Evolutionary conservation across 208 protist genomes (phyloP).

Genomic region (Wallacemonas sp.): DNA sequence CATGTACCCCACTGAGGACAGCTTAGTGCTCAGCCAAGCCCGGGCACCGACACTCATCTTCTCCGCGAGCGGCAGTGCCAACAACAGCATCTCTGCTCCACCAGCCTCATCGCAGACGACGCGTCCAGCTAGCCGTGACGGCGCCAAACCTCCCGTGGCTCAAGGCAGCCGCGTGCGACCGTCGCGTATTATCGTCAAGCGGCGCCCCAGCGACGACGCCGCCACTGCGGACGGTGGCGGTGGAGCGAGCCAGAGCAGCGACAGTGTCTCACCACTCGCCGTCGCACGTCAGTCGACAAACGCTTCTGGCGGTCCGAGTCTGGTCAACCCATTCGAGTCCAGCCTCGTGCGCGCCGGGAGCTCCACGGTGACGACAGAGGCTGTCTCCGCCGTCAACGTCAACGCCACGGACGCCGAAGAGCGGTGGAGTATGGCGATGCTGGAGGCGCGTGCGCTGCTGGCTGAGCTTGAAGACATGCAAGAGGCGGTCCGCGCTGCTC

Average conservation of each 20-base stretch:
- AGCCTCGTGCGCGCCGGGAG: neutral
- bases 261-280: no score
- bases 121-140: no score
- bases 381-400: neutral
- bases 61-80: neutral
- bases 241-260: no score
- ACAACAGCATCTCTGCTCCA: neutral
- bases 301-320: neutral
- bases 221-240: neutral
- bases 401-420: slow-evolving; percentile 30
- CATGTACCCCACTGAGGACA: slow-evolving; percentile 10
- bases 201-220: neutral
- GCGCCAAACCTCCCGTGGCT: neutral
- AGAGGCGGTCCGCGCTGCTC: slow-evolving; percentile 27
- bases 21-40: neutral
- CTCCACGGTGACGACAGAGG: neutral
- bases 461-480: slow-evolving; percentile 55
- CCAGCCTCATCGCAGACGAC: no score
- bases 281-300: neutral
- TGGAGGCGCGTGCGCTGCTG: slow-evolving; percentile 66
- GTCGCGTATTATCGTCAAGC: slow-evolving; percentile 8
- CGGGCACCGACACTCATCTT: slow-evolving; percentile 1
- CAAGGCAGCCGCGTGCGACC: neutral
- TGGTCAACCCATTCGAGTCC: neutral
- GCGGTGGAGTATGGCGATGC: slow-evolving; percentile 53